These are phyloP conservation scores for Rhamnella rubrinervis DNA, from an alignment of 331 rosid genomes.

Conservation along the genomic window DNA sequence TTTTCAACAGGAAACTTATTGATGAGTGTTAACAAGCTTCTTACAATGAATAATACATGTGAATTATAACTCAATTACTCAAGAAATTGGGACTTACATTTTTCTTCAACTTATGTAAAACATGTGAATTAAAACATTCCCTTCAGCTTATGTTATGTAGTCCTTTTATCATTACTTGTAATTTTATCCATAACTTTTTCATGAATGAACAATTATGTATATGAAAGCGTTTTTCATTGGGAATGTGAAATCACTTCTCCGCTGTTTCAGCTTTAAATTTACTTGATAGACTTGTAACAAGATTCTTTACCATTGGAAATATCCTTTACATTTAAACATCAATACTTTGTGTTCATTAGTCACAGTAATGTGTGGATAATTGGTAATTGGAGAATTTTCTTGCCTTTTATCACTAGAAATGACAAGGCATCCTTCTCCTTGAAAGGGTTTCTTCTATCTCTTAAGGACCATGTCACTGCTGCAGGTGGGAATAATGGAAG, in stretches of 20 bases:
- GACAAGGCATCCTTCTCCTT: constrained; percentile 41
- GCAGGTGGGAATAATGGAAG: constrained; percentile 42
- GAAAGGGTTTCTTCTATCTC: constrained; percentile 52
- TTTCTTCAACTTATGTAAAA: too few relatives aligned
- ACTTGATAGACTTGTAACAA: background rate
- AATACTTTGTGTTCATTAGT: background rate
- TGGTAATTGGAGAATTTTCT: constrained; percentile 27
- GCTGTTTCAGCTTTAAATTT: background rate
- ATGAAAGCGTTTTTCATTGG: background rate
- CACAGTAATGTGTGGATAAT: constrained; percentile 4
- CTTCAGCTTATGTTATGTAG: too few relatives aligned
- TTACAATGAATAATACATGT: too few relatives aligned
- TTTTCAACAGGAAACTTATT: too few relatives aligned
- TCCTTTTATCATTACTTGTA: too few relatives aligned
- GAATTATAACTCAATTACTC: too few relatives aligned
- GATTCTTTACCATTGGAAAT: constrained; percentile 20
- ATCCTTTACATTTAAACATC: constrained; percentile 4
- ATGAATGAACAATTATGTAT: background rate
- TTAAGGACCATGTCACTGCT: constrained; percentile 34
- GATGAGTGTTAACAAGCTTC: too few relatives aligned
- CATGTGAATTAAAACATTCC: too few relatives aligned
- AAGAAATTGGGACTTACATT: too few relatives aligned
- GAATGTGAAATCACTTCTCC: background rate
- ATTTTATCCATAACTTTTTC: background rate
- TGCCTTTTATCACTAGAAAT: constrained; percentile 56